phyloP scores from a whole-genome alignment of 2,329 filamentous ascomycete species.

The Cladosporium sp. region DNA sequence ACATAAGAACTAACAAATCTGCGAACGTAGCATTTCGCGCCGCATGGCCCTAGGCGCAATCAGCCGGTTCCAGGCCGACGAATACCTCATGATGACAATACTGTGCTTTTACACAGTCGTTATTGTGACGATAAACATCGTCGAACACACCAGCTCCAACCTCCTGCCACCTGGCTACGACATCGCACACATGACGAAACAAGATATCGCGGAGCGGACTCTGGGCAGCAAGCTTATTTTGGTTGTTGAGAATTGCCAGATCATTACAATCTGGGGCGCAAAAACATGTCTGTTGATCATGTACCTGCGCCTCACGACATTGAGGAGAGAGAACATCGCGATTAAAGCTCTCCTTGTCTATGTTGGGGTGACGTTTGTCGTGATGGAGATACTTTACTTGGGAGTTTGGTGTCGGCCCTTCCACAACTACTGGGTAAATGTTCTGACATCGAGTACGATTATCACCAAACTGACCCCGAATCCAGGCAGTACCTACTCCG shows the following conservation, averaged over 20 bases:
- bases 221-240: constrained; percentile 44
- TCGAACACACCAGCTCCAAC: constrained; percentile 45
- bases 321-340: constrained; percentile 39
- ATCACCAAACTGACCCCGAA: not conserved
- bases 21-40: constrained; percentile 44
- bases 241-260: constrained; percentile 44
- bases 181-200: constrained; percentile 41
- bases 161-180: constrained; percentile 50
- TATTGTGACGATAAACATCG: constrained; percentile 51
- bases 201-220: constrained; percentile 31
- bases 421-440: constrained; percentile 40
- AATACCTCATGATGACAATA: constrained; percentile 59
- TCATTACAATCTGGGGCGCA: constrained; percentile 42
- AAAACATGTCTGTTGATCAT: constrained; percentile 43
- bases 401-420: constrained; percentile 45
- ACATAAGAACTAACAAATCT: constrained; percentile 7
- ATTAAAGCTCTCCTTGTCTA: constrained; percentile 41
- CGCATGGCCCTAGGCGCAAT: constrained; percentile 50
- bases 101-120: constrained; percentile 53
- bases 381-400: constrained; percentile 46
- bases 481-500: constrained; percentile 31
- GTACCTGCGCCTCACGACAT: constrained; percentile 42
- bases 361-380: constrained; percentile 38
- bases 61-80: constrained; percentile 56
- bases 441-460: not conserved